These are phyloP conservation scores for Picea mariana DNA, from an alignment of 83 land plant species.

Conservation along the genomic window DNA sequence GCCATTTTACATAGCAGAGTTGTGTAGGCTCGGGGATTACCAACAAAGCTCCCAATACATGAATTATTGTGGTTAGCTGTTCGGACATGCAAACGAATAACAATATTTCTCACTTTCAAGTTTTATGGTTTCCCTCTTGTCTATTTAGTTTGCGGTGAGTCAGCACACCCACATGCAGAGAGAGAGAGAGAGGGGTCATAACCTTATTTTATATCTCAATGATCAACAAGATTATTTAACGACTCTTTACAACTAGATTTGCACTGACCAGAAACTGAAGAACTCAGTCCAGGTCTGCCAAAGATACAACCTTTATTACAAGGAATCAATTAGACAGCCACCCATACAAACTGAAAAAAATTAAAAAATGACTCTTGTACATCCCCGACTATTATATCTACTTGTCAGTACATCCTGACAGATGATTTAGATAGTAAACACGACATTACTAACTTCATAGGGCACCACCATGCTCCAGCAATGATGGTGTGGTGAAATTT, in stretches of 20 bases:
- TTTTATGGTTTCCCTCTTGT: no score
- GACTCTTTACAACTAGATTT: slow-evolving; percentile 1
- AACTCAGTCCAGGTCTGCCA: slow-evolving; percentile 5
- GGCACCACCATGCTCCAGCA: slow-evolving; percentile 11
- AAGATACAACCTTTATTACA: slow-evolving; percentile 10
- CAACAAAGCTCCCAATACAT: neutral
- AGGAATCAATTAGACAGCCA: slow-evolving; percentile 9
- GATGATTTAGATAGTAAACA: neutral
- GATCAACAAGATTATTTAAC: neutral
- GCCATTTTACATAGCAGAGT: neutral
- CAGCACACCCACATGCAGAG: neutral
- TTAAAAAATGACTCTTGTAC: neutral
- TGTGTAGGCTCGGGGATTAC: neutral
- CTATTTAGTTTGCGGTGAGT: neutral
- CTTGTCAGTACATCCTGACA: neutral
- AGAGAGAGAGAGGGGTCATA: neutral
- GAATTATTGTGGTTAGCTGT: neutral
- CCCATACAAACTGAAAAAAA: slow-evolving; percentile 4
- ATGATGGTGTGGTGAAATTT: slow-evolving; percentile 12
- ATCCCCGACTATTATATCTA: neutral
- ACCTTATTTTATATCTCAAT: slow-evolving; percentile 4
- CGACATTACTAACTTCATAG: neutral
- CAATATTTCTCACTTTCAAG: neutral
- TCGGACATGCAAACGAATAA: neutral
- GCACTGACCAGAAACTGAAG: neutral